Conservation (phyloP, 176 grass and related monocot genomes). For the Oropetium thomaeum region DNA sequence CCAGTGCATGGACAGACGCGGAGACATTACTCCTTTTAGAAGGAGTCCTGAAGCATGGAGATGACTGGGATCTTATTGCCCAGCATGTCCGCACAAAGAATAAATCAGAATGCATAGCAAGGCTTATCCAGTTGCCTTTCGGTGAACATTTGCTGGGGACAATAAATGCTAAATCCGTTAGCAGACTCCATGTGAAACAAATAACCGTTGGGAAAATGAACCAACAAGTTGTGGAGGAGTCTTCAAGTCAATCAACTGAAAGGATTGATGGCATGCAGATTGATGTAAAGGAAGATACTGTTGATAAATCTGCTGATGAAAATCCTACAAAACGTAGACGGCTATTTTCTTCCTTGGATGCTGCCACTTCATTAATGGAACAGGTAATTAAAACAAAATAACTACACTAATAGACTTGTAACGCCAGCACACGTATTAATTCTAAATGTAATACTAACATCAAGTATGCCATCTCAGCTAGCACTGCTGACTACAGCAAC, state of each 20-base stretch:
- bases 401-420: background rate
- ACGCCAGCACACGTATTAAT: background rate
- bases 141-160: slow-evolving; percentile 79
- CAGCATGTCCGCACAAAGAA: slow-evolving; percentile 92
- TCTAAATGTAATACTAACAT: slow-evolving; percentile 24
- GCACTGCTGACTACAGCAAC: slow-evolving; percentile 52
- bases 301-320: slow-evolving; percentile 53
- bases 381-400: slow-evolving; percentile 50
- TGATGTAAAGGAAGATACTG: slow-evolving; percentile 51
- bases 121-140: slow-evolving; percentile 92
- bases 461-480: slow-evolving; percentile 60
- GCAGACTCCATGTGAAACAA: slow-evolving; percentile 40
- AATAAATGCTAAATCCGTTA: slow-evolving; percentile 60
- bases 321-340: slow-evolving; percentile 59
- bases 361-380: slow-evolving; percentile 67
- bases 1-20: slow-evolving; percentile 71
- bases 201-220: slow-evolving; percentile 36
- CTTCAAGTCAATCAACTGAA: slow-evolving; percentile 43
- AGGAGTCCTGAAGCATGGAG: slow-evolving; percentile 96
- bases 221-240: slow-evolving; percentile 39
- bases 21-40: slow-evolving; percentile 94
- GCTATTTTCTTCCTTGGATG: slow-evolving; percentile 48
- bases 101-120: slow-evolving; percentile 93
- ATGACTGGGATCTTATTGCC: slow-evolving; percentile 97
- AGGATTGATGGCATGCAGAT: slow-evolving; percentile 44